phyloP scores from a whole-genome alignment of 2,329 filamentous ascomycete genomes.

The Pyrenophora tritici-repentis region DNA sequence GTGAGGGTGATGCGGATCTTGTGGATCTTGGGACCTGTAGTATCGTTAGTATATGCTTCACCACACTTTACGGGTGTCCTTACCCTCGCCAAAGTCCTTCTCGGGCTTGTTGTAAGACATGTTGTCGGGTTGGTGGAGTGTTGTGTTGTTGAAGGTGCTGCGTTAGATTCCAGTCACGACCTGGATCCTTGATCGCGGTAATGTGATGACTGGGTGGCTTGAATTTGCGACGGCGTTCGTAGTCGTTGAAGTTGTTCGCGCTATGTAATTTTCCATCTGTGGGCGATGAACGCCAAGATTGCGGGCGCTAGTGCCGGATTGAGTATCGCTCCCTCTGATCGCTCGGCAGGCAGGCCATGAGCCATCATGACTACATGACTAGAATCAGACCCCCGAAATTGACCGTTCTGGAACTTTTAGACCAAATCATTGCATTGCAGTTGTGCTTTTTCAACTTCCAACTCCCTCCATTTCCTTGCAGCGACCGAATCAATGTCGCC shows the following conservation, averaged over 20 bases:
- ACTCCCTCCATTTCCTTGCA: background rate
- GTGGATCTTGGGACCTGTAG: conserved; percentile 10
- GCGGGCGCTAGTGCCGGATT: conserved; percentile 41
- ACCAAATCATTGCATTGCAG: background rate
- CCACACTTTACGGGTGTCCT: background rate
- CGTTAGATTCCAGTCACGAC: conserved; percentile 53
- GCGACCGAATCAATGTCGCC: conserved; percentile 51
- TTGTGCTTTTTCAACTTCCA: background rate
- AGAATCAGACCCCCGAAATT: conserved; percentile 9
- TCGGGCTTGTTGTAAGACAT: conserved; percentile 74
- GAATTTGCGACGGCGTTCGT: conserved; percentile 36
- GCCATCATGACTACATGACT: conserved; percentile 34
- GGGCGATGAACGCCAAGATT: conserved; percentile 21
- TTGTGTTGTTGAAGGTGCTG: conserved; percentile 24
- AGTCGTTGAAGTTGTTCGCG: conserved; percentile 23
- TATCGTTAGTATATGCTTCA: background rate
- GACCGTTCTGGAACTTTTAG: background rate
- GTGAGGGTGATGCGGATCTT: conserved; percentile 95
- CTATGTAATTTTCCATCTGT: conserved; percentile 19
- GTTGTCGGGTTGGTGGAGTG: conserved; percentile 28
- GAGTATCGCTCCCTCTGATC: conserved; percentile 18
- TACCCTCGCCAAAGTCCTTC: conserved; percentile 85
- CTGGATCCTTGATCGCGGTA: conserved; percentile 54
- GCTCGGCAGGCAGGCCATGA: conserved; percentile 21
- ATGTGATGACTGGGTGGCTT: conserved; percentile 57